Conservation (phyloP, 2,329 filamentous ascomycete species). For the Trichoderma citrinoviride region DNA sequence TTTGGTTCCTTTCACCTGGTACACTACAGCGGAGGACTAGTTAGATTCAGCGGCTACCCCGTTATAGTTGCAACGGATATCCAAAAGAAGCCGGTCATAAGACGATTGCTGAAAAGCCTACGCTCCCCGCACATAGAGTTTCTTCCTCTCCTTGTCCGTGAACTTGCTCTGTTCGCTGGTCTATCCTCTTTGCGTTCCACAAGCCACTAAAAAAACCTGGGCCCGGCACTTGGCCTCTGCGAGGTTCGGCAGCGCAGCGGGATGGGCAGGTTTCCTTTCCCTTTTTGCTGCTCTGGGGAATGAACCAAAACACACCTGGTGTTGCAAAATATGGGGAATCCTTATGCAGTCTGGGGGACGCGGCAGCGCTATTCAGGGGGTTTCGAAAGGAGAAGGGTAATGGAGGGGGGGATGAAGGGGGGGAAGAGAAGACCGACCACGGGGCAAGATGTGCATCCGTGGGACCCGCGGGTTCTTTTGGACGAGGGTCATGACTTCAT, state of each 20-base stretch:
- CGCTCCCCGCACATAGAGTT: not conserved
- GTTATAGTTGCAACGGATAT: not conserved
- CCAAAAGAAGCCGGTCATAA: not conserved
- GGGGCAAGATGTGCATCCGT: conserved; percentile 12
- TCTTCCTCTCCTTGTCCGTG: not conserved
- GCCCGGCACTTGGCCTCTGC: conserved; percentile 7
- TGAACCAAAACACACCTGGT: conserved; percentile 1
- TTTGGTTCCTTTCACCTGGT: not conserved
- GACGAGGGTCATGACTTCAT: conserved; percentile 12
- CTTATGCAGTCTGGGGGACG: conserved; percentile 16
- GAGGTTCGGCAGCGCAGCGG: conserved; percentile 3
- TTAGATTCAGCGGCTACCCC: conserved; percentile 29
- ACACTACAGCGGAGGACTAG: conserved; percentile 10
- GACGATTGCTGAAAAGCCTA: not conserved
- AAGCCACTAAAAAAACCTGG: not conserved
- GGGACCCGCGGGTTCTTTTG: not conserved
- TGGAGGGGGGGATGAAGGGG: not conserved
- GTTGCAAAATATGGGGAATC: conserved; percentile 18
- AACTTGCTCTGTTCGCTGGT: not conserved
- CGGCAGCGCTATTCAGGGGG: conserved; percentile 10
- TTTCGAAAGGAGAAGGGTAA: not conserved
- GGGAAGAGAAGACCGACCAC: not conserved
- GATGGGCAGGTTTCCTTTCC: not conserved
- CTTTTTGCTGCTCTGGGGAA: not conserved
- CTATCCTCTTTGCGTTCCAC: not conserved